Base-by-base conservation (phyloP, 441 rosid species). In the Croton setiger region DNA sequence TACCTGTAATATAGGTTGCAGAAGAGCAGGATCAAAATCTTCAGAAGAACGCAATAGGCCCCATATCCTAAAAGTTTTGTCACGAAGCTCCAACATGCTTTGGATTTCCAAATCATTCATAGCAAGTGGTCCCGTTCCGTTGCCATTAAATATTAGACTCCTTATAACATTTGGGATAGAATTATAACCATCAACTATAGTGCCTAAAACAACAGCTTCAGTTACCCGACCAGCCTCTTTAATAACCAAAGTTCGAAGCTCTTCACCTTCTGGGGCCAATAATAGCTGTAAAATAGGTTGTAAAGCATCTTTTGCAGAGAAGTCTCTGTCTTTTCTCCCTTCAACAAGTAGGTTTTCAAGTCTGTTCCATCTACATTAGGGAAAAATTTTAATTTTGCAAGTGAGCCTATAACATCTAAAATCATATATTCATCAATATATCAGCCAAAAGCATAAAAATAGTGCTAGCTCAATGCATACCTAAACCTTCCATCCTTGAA, bases 401-500 rank as follows among this genome's bases (percentile, higher is more conserved):
- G 18, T 18, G 17, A 61, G 58, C 18, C 43, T 48, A 60, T 27
- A 56, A 35, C 64, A 67, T 6, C 66, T 52, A 70, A 64, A 2
- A 11, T 41, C 37, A 48, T 9, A 20, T 23, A 53, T 31, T 23
- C 5, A 23, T 37, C 35, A 52, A 11, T 52, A 64, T 58, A 20
- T 9, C 48, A 68, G 68, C 63, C 13, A 63, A 27, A 39, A n/a
- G 44, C 18, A 65, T 51, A 44, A 47, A 61, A 49, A 48, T 69
- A 63, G n/a, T 51, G 65, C 23, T 13, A 56, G 62, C 36, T 45
- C 18, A 71, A 61, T 51, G 80, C 82, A 49, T 82, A 57, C 94
- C 99, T 90, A 74, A 94, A 90, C 75, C 76, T 88, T 64, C 97
- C 99, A 79, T 94, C 97, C 84, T 94, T 94, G 68, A 94, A 94